phyloP scores from a whole-genome alignment of 768 basidiomycete species.

The Suillus plorans region DNA sequence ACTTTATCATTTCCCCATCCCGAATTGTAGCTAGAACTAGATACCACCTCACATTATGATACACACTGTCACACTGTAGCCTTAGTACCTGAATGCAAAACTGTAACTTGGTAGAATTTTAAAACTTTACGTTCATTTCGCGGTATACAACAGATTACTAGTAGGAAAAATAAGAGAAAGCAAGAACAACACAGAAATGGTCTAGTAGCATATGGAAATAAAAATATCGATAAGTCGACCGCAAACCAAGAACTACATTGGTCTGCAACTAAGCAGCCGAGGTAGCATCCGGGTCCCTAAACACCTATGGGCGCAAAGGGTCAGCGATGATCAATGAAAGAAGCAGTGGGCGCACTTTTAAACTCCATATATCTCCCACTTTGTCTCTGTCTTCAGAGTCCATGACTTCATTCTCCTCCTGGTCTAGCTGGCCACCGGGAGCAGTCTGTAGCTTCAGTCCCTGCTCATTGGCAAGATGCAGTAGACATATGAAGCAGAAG shows the following conservation, averaged over 20 bases:
- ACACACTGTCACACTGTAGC: conserved; percentile 8
- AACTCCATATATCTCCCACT: conserved; percentile 73
- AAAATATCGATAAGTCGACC: conserved; percentile 11
- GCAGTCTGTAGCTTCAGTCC: conserved; percentile 79
- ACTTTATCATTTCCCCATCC: not conserved
- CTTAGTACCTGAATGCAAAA: not conserved
- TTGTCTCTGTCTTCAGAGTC: conserved; percentile 41
- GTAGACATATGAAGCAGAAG: conserved; percentile 97
- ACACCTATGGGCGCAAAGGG: conserved; percentile 34
- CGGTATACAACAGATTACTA: conserved; percentile 13
- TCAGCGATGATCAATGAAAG: not conserved
- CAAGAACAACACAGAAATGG: conserved; percentile 12
- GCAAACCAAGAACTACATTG: conserved; percentile 18
- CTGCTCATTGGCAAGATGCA: conserved; percentile 96
- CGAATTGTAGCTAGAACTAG: not conserved
- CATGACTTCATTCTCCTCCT: conserved; percentile 35
- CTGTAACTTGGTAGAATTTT: not conserved
- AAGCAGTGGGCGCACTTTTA: conserved; percentile 52
- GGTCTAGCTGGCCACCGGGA: conserved; percentile 34
- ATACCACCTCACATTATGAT: not conserved
- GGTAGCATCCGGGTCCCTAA: conserved; percentile 41
- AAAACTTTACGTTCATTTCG: not conserved
- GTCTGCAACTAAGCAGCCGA: conserved; percentile 19
- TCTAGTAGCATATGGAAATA: conserved; percentile 12
- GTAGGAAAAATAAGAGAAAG: not conserved